Percentiles rank a stretch among this genome's conserved stretches.
Evolutionary conservation across 2,329 filamentous ascomycete species (phyloP).

Genomic region (Thielaviopsis populi): DNA sequence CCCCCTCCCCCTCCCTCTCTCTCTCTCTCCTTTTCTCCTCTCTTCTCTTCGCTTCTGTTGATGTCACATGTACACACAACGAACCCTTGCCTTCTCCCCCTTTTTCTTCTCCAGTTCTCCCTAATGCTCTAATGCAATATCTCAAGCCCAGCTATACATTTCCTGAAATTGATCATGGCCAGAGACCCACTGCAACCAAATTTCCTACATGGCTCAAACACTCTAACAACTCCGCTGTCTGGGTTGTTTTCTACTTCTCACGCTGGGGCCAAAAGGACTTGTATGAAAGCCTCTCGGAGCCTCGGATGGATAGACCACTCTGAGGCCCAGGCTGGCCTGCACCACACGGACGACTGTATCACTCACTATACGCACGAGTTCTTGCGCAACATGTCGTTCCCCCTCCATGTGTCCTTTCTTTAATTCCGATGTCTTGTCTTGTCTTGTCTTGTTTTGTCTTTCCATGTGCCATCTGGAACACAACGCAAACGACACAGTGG

Average conservation of each 20-base stretch:
- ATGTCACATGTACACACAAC: no score
- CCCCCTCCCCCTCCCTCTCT: no score
- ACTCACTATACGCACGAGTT: not conserved
- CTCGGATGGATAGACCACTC: not conserved
- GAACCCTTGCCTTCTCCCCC: not conserved
- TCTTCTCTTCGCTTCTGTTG: no score
- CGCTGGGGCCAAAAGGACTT: not conserved
- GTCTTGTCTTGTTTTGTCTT: not conserved
- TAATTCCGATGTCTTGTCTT: not conserved
- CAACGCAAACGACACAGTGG: not conserved
- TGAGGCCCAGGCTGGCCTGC: not conserved
- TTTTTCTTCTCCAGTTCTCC: not conserved
- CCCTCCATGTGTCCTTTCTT: not conserved
- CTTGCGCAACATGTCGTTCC: not conserved
- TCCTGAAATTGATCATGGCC: not conserved
- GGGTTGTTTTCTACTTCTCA: not conserved
- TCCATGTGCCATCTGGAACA: not conserved
- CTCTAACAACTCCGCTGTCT: not conserved
- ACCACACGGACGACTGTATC: not conserved
- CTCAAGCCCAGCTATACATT: not conserved
- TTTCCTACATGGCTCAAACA: not conserved
- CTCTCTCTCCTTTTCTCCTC: no score
- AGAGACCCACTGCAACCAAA: conserved; percentile 1
- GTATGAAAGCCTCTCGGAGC: not conserved
- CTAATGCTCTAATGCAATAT: not conserved